A percentile compares a stretch with the other conserved stretches of the same genome.
Conservation (phyloP, 768 basidiomycete species). For the Clavaria fumosa region DNA sequence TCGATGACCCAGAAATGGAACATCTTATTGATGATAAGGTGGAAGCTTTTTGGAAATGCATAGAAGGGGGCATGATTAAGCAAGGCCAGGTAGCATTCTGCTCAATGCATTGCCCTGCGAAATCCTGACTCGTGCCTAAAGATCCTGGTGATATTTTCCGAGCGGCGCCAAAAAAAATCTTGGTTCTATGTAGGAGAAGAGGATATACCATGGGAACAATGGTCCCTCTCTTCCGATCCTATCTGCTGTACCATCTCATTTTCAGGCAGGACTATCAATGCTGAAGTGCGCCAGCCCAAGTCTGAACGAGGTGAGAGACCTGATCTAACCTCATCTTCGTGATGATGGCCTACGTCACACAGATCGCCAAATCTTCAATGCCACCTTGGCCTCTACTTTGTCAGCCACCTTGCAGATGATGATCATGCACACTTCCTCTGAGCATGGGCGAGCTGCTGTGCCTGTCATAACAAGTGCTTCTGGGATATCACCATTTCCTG, state of each 20-base stretch:
- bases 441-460: slow-evolving; percentile 55
- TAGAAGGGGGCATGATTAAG: slow-evolving; percentile 48
- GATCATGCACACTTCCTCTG: slow-evolving; percentile 66
- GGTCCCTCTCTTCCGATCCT: slow-evolving; percentile 26
- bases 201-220: slow-evolving; percentile 79
- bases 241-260: background rate
- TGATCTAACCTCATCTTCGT: background rate
- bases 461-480: slow-evolving; percentile 66
- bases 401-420: slow-evolving; percentile 55
- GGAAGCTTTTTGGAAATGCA: slow-evolving; percentile 60
- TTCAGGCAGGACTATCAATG: slow-evolving; percentile 53
- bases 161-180: slow-evolving; percentile 59
- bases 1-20: slow-evolving; percentile 59
- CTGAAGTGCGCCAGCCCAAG: slow-evolving; percentile 60
- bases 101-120: background rate
- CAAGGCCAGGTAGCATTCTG: slow-evolving; percentile 44
- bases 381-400: slow-evolving; percentile 43
- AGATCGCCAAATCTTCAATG: slow-evolving; percentile 38
- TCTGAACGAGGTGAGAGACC: slow-evolving; percentile 35
- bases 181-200: slow-evolving; percentile 74
- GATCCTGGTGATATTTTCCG: slow-evolving; percentile 65
- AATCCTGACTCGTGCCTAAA: slow-evolving; percentile 12
- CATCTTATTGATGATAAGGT: slow-evolving; percentile 62
- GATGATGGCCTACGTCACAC: background rate
- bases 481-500: slow-evolving; percentile 71